Conservation (phyloP, 108 stramenopile species). For the Cyclotella kingstonii region DNA sequence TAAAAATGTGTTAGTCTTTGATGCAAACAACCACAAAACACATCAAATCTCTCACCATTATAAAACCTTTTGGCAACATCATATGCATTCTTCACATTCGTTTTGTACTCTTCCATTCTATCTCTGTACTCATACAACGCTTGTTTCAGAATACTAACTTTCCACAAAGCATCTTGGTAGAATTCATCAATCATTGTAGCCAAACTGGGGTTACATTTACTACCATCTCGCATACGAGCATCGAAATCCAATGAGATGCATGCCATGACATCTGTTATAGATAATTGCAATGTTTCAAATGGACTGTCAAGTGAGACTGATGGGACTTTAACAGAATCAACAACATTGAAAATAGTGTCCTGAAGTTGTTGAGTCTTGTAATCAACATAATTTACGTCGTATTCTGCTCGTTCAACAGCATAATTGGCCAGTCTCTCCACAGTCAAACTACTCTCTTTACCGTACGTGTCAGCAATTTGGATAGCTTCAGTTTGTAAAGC, state of each 20-base stretch:
- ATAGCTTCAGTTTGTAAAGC: constrained; percentile 46
- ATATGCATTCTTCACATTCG: constrained; percentile 31
- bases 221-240: constrained; percentile 29
- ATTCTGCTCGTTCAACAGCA: constrained; percentile 27
- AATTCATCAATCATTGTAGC: constrained; percentile 31
- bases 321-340: constrained; percentile 18
- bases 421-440: constrained; percentile 35
- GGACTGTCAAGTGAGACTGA: constrained; percentile 24
- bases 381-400: constrained; percentile 38
- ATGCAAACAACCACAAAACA: background rate
- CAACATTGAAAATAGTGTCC: constrained; percentile 20
- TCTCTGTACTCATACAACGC: constrained; percentile 18
- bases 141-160: constrained; percentile 23
- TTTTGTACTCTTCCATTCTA: constrained; percentile 33
- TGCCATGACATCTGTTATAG: constrained; percentile 29
- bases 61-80: constrained; percentile 33
- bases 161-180: constrained; percentile 34
- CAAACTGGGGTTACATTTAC: constrained; percentile 30
- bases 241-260: constrained; percentile 38
- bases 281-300: constrained; percentile 16
- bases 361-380: constrained; percentile 27
- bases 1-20: background rate
- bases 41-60: constrained; percentile 17
- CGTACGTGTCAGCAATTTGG: constrained; percentile 18
- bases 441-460: constrained; percentile 31